phyloP scores from a whole-genome alignment of 352 stramenopile genomes.

The Phytophthora idaei region DNA sequence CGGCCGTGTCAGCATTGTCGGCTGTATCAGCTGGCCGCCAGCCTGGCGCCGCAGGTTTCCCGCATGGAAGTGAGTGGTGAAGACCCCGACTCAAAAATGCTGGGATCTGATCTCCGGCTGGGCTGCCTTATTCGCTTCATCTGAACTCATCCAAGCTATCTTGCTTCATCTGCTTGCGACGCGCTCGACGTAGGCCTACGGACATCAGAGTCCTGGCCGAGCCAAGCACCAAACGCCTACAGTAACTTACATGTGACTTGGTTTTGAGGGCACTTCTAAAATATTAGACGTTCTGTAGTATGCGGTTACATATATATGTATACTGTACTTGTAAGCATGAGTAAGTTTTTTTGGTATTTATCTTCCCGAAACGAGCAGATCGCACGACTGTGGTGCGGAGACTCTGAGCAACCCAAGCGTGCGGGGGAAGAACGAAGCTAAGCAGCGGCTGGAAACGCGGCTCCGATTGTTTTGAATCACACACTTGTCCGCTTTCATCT shows the following conservation, averaged over 20 bases:
- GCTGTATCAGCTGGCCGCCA: neutral
- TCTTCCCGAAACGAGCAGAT: conserved; percentile 1
- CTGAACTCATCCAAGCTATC: neutral
- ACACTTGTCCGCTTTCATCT: conserved; percentile 14
- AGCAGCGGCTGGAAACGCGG: conserved; percentile 12
- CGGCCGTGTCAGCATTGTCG: neutral
- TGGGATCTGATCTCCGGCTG: conserved; percentile 27
- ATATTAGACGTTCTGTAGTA: too few relatives aligned
- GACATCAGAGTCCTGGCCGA: too few relatives aligned
- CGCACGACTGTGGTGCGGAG: neutral
- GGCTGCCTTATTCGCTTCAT: conserved; percentile 17
- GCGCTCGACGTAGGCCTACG: neutral
- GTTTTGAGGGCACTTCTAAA: too few relatives aligned
- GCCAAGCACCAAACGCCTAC: too few relatives aligned
- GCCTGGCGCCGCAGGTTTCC: neutral
- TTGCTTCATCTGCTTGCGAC: conserved; percentile 22
- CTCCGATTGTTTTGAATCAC: conserved; percentile 11
- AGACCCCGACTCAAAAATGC: conserved; percentile 18
- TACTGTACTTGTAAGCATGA: too few relatives aligned
- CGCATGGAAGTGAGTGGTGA: conserved; percentile 5
- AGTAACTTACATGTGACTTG: too few relatives aligned
- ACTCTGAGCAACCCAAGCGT: neutral
- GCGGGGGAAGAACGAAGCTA: neutral
- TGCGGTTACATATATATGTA: too few relatives aligned
- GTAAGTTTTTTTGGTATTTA: conserved; percentile 6